Base-by-base conservation (phyloP, 176 grass and related monocot genomes). In the Phyllostachys edulis region DNA sequence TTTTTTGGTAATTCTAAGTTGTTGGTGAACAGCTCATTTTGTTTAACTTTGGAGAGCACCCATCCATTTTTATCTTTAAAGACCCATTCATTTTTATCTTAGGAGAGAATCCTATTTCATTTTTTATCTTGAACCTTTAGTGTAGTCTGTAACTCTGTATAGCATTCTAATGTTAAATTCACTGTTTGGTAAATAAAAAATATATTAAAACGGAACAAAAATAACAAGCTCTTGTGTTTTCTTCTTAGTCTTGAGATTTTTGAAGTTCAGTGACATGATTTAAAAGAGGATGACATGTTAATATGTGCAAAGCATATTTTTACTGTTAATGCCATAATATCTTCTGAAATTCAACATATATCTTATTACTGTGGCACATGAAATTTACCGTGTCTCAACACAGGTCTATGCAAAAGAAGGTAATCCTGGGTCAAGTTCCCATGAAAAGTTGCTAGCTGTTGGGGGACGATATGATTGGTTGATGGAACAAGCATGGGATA, bases 391-490 rank as follows among this genome's bases (percentile, higher is more conserved):
- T 39, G 7, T 73, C 18, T 74, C 21, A 32, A 85, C 45, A 54
- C 80, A 98, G 96, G 74, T 98, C 68, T 98, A 98, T 79, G 81
- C 90, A 54, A 93, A 93, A 90, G 96, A 98, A 89, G 88, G 75
- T 66, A 88, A 77, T 44, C 84, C 79, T 85, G 77, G 59, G 67
- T 63, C 75, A 73, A 71, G 69, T 85, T 80, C 80, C 79, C 88
- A 98, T 57, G 87, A 90, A 80, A 93, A 86, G n/a, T 87, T 98
- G 63, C 76, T 98, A 24, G 96, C 92, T 80, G 88, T 93, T 95
- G 96, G 96, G 51, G 96, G 96, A 2, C 90, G 92, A 65, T 95
- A 95, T 82, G 96, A 98, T 93, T 29, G 84, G 84, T 89, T 98
- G 82, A 76, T 95, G 57, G 80, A 91, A 64, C 89, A 93, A 88